These are phyloP conservation scores for Rubroboletus satanas DNA, from an alignment of 768 basidiomycete genomes.

Conservation along the genomic window DNA sequence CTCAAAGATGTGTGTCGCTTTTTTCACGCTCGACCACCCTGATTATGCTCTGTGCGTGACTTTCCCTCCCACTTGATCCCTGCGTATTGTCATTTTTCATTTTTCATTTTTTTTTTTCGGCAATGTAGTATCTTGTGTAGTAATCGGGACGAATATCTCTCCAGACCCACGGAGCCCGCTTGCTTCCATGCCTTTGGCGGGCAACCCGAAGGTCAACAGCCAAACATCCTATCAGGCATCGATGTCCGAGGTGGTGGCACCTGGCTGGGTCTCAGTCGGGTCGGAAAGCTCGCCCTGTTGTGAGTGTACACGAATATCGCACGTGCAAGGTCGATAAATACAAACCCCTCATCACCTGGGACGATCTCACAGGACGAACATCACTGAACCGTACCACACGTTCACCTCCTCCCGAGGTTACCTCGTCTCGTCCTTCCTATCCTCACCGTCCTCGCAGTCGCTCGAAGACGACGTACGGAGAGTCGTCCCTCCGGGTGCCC, in stretches of 20 bases:
- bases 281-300: constrained; percentile 70
- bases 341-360: not conserved
- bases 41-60: constrained; percentile 68
- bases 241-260: constrained; percentile 74
- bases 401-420: constrained; percentile 63
- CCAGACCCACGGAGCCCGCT: constrained; percentile 62
- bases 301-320: constrained; percentile 35
- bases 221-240: constrained; percentile 64
- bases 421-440: constrained; percentile 65
- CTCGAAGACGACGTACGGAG: constrained; percentile 48
- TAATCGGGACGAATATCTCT: constrained; percentile 74
- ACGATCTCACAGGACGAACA: constrained; percentile 64
- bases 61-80: constrained; percentile 1
- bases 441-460: constrained; percentile 43
- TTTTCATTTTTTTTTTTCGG: not conserved
- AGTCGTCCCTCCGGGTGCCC: constrained; percentile 44
- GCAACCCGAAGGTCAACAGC: constrained; percentile 17
- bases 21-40: constrained; percentile 73
- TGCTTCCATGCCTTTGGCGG: constrained; percentile 63
- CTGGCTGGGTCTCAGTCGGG: constrained; percentile 70
- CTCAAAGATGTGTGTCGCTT: constrained; percentile 66
- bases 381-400: constrained; percentile 58
- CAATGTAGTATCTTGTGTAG: constrained; percentile 59
- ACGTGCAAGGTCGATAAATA: not conserved
- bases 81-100: not conserved